These are phyloP conservation scores for Suhomyces pyralidae DNA, from an alignment of 805 yeast genomes.

Conservation along the genomic window DNA sequence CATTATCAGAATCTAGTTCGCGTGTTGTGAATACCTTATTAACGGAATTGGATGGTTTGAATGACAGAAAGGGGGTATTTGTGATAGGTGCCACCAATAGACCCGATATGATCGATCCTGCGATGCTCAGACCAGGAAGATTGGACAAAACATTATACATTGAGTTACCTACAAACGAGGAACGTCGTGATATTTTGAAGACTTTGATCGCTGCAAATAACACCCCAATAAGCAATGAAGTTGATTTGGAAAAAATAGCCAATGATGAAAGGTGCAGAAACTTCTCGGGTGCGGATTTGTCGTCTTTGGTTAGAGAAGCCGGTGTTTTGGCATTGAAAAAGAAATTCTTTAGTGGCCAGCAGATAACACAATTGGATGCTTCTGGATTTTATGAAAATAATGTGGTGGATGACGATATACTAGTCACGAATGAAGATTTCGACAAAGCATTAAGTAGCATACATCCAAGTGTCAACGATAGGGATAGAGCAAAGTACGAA, in stretches of 20 bases:
- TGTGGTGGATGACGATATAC: slow-evolving; percentile 34
- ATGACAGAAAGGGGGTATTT: slow-evolving; percentile 87
- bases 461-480: slow-evolving; percentile 87
- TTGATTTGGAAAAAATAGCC: slow-evolving; percentile 62
- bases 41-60: slow-evolving; percentile 93
- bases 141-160: slow-evolving; percentile 89
- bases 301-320: slow-evolving; percentile 91
- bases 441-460: slow-evolving; percentile 66
- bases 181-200: slow-evolving; percentile 75
- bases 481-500: slow-evolving; percentile 76
- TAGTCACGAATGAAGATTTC: slow-evolving; percentile 68
- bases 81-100: slow-evolving; percentile 96
- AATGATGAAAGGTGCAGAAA: slow-evolving; percentile 78
- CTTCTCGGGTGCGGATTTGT: slow-evolving; percentile 94
- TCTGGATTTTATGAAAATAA: slow-evolving; percentile 36
- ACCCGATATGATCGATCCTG: slow-evolving; percentile 98
- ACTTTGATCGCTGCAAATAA: slow-evolving; percentile 70
- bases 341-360: slow-evolving; percentile 52
- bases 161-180: slow-evolving; percentile 77
- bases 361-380: slow-evolving; percentile 37
- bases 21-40: slow-evolving; percentile 92
- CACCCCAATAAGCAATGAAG: slow-evolving; percentile 67
- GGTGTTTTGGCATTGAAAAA: slow-evolving; percentile 82
- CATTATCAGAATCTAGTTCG: slow-evolving; percentile 84
- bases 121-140: slow-evolving; percentile 96